phyloP scores from a whole-genome alignment of 345 rosid species.

The Populus alba region DNA sequence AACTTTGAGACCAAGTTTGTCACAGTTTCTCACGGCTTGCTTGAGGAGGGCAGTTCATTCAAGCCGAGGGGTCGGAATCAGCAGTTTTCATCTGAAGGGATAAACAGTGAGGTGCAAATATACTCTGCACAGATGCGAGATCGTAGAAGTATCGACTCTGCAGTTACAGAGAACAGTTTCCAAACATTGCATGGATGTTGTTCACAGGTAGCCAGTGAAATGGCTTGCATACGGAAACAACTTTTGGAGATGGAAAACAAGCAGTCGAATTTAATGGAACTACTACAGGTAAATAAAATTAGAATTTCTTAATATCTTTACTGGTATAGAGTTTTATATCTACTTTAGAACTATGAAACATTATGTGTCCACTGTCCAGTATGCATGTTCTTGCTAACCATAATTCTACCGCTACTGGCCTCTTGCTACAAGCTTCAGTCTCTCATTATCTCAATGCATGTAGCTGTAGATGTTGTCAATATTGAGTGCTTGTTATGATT shows the following conservation, averaged over 20 bases:
- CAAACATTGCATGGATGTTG: conserved; percentile 52
- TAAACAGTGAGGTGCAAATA: conserved; percentile 40
- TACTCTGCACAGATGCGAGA: conserved; percentile 47
- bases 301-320: neutral
- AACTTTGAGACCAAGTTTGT: conserved; percentile 49
- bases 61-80: conserved; percentile 44
- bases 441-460: neutral
- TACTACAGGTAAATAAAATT: conserved; percentile 61
- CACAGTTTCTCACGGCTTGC: conserved; percentile 46
- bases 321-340: neutral
- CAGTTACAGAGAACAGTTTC: conserved; percentile 60
- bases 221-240: conserved; percentile 69
- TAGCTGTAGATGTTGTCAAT: neutral
- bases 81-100: conserved; percentile 44
- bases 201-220: conserved; percentile 56
- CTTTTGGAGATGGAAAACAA: conserved; percentile 73
- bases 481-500: neutral
- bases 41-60: conserved; percentile 34
- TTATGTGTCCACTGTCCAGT: neutral
- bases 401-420: neutral
- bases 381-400: neutral
- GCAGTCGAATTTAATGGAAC: conserved; percentile 67
- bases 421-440: neutral
- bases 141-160: conserved; percentile 67
- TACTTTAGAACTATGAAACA: neutral